phyloP scores from a whole-genome alignment of 2,329 filamentous ascomycete species.

The Ophiostoma tasmaniense region DNA sequence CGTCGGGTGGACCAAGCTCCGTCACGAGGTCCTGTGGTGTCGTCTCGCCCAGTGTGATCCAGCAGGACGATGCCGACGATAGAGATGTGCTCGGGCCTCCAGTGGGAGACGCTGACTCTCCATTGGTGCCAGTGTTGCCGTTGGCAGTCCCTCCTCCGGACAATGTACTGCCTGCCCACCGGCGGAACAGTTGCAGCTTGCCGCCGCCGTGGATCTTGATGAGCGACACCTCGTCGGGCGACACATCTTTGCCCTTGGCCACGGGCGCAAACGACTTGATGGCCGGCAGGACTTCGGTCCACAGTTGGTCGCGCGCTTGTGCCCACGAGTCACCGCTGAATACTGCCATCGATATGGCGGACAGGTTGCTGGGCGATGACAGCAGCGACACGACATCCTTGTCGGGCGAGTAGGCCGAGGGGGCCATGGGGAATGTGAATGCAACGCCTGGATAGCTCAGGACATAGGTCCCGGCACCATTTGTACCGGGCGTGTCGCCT shows the following conservation, averaged over 20 bases:
- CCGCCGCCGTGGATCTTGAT: slow-evolving; percentile 72
- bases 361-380: slow-evolving; percentile 65
- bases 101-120: background rate
- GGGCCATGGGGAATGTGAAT: slow-evolving; percentile 76
- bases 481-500: slow-evolving; percentile 38
- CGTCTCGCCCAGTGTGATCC: slow-evolving; percentile 73
- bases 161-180: slow-evolving; percentile 40
- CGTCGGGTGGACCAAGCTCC: slow-evolving; percentile 85
- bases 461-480: slow-evolving; percentile 66
- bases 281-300: slow-evolving; percentile 64
- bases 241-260: slow-evolving; percentile 64
- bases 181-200: slow-evolving; percentile 66
- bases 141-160: background rate
- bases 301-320: slow-evolving; percentile 67
- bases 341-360: slow-evolving; percentile 79
- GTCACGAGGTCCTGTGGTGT: slow-evolving; percentile 86
- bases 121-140: background rate
- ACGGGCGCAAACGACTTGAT: slow-evolving; percentile 62
- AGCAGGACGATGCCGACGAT: slow-evolving; percentile 35
- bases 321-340: slow-evolving; percentile 89
- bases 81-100: background rate
- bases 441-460: slow-evolving; percentile 91
- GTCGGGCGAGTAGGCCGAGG: slow-evolving; percentile 62
- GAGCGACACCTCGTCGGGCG: slow-evolving; percentile 82
- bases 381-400: slow-evolving; percentile 82